Conservation (phyloP, 202 grass and related monocot species). For the Elaeis oleifera region DNA sequence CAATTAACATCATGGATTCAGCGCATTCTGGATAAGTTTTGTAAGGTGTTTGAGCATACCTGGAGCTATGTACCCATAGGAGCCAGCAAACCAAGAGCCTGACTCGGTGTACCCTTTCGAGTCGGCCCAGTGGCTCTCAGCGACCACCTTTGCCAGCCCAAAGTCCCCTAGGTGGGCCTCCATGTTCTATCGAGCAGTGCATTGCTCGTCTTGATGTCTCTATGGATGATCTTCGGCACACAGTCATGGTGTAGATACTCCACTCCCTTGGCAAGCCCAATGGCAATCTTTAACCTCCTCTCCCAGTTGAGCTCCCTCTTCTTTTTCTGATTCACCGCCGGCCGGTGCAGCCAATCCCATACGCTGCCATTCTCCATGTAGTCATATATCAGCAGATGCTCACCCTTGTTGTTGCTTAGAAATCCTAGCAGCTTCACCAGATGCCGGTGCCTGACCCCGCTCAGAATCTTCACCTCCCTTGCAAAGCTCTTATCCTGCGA, state of each 20-base stretch:
- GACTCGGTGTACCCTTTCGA: conserved; percentile 52
- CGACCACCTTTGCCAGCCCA: conserved; percentile 74
- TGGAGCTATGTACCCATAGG: conserved; percentile 92
- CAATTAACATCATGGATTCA: too few species aligned
- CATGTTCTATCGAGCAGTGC: conserved; percentile 82
- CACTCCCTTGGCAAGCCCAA: conserved; percentile 60
- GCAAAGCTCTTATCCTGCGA: conserved; percentile 64
- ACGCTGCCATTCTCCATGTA: conserved; percentile 97
- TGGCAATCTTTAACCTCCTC: conserved; percentile 57
- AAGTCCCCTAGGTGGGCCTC: conserved; percentile 97
- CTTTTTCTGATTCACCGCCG: conserved; percentile 28
- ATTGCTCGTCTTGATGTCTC: conserved; percentile 94
- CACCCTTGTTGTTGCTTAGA: conserved; percentile 28
- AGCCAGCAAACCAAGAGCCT: conserved; percentile 72
- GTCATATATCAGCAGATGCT: conserved; percentile 78
- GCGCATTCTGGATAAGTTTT: too few species aligned
- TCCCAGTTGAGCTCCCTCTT: conserved; percentile 54
- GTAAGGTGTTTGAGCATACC: conserved; percentile 25
- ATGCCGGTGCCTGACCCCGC: conserved; percentile 70
- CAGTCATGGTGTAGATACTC: conserved; percentile 97
- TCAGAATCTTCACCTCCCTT: conserved; percentile 79
- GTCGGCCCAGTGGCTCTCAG: conserved; percentile 25
- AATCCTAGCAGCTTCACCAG: conserved; percentile 93
- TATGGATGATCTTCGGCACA: conserved; percentile 64
- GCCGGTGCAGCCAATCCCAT: conserved; percentile 74